Evolutionary conservation across 2,329 filamentous ascomycete genomes (phyloP).

Genomic region (Alternaria incomplexa): DNA sequence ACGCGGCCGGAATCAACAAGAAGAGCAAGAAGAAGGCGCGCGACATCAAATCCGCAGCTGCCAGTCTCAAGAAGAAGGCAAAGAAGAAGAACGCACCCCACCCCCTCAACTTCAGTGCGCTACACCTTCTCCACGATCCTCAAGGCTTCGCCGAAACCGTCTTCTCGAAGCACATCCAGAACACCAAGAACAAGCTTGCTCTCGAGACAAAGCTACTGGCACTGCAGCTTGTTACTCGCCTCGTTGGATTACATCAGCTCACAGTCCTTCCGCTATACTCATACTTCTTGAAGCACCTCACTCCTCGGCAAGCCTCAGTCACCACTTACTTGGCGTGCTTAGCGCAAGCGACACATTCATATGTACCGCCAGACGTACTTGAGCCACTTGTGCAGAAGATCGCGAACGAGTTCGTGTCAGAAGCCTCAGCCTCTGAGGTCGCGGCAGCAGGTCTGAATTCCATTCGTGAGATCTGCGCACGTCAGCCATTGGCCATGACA

Average conservation of each 20-base stretch:
- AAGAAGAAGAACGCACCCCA: slow-evolving; percentile 88
- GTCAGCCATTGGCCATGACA: slow-evolving; percentile 95
- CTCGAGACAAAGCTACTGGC: slow-evolving; percentile 91
- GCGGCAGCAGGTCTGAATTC: slow-evolving; percentile 91
- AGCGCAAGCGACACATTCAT: slow-evolving; percentile 87
- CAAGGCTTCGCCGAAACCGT: slow-evolving; percentile 91
- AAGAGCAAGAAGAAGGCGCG: slow-evolving; percentile 89
- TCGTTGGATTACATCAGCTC: slow-evolving; percentile 91
- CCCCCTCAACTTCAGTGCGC: slow-evolving; percentile 91
- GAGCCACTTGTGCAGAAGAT: slow-evolving; percentile 94
- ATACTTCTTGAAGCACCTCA: slow-evolving; percentile 55
- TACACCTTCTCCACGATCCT: slow-evolving; percentile 92
- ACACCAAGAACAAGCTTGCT: slow-evolving; percentile 80
- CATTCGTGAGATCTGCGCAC: slow-evolving; percentile 89
- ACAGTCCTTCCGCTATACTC: slow-evolving; percentile 91
- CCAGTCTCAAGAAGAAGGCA: slow-evolving; percentile 79
- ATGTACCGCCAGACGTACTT: slow-evolving; percentile 90
- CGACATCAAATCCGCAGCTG: slow-evolving; percentile 78
- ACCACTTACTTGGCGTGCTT: slow-evolving; percentile 92
- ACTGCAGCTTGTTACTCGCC: slow-evolving; percentile 84
- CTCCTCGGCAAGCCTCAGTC: slow-evolving; percentile 73
- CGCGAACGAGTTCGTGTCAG: slow-evolving; percentile 96
- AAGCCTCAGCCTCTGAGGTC: slow-evolving; percentile 89
- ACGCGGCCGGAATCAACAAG: slow-evolving; percentile 92
- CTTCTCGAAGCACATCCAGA: slow-evolving; percentile 90